These are phyloP conservation scores for Tylopilus balloui DNA, from an alignment of 768 basidiomycete genomes.

Conservation along the genomic window DNA sequence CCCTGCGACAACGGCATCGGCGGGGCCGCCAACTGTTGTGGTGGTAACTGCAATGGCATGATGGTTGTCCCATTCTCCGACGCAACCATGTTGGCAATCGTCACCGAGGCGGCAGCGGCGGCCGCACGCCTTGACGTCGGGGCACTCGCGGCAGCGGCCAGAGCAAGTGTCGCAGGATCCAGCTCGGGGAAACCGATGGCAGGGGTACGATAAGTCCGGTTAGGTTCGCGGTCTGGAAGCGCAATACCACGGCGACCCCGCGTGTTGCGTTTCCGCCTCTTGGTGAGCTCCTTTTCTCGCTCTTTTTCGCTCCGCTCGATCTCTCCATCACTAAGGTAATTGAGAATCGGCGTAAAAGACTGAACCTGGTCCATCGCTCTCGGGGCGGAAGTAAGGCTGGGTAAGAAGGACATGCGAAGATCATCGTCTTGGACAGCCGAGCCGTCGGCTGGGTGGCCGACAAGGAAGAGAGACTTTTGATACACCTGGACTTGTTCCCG, in stretches of 20 bases:
- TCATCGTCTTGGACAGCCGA: constrained; percentile 83
- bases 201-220: constrained; percentile 87
- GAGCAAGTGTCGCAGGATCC: constrained; percentile 64
- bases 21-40: constrained; percentile 32
- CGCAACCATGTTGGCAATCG: constrained; percentile 90
- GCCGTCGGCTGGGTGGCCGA: constrained; percentile 83
- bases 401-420: constrained; percentile 83
- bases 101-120: constrained; percentile 75
- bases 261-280: constrained; percentile 79
- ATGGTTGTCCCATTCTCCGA: constrained; percentile 78
- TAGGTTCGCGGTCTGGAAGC: constrained; percentile 89
- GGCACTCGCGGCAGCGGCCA: constrained; percentile 59
- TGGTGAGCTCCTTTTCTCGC: constrained; percentile 87
- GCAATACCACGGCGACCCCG: constrained; percentile 75
- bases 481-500: constrained; percentile 92
- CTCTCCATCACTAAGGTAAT: constrained; percentile 84
- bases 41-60: constrained; percentile 38
- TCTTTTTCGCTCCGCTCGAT: constrained; percentile 88
- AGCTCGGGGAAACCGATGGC: constrained; percentile 81
- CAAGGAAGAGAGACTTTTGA: constrained; percentile 86
- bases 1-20: constrained; percentile 36
- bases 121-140: constrained; percentile 79
- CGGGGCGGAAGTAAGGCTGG: constrained; percentile 65
- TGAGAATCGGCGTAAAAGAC: constrained; percentile 83
- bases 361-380: constrained; percentile 75